Base-by-base conservation (phyloP, 768 basidiomycete species). In the Lyophyllum shimeji region DNA sequence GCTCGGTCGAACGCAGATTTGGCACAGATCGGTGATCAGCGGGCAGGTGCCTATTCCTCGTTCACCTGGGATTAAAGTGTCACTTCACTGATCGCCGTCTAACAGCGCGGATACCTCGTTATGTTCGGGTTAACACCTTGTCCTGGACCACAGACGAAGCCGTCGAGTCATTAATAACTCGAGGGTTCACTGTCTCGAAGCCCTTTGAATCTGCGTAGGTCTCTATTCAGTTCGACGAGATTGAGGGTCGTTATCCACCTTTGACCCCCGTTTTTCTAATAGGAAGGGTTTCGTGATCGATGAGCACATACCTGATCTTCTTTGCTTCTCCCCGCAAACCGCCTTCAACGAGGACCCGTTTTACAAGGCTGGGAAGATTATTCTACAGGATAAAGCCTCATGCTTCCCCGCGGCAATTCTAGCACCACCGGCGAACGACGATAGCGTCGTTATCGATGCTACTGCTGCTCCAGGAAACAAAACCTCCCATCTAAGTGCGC, bases 391-490 rank as follows among this genome's bases (percentile, higher is more conserved):
- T 71, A 98, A 98, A 68, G 96, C 97, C 18, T 96, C 94, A 53
- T 99, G 97, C 71, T 94, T 99, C 69, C 93, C 97, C 17, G 93
- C 96, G 0, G 75, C 85, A 56, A 82, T 98, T 6, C 83, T 99
- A n/a, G 80, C 85, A 20, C 90, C 92, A 42, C 88, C 87, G 11
- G 71, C 76, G 1, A 69, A 65, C 18, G 76, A 82, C 20, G 68
- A 77, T 40, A 71, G 74, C 52, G 76, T 81, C 46, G 90, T 94
- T 27, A 89, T 98, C 39, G 96, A 98, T 70, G 95, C 93, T 12
- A 98, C 95, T 11, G 90, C 95, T 39, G 97, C 97, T 0, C 97
- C 97, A 0, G 97, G 97, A 0, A 99, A 99, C 74, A 99, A 99
- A 74, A 98, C 97, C 1, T 90, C 94, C 7, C 93, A 96, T 70